Evolutionary conservation across 2,329 filamentous ascomycete genomes (phyloP).

Genomic region (Alternaria postmessia): DNA sequence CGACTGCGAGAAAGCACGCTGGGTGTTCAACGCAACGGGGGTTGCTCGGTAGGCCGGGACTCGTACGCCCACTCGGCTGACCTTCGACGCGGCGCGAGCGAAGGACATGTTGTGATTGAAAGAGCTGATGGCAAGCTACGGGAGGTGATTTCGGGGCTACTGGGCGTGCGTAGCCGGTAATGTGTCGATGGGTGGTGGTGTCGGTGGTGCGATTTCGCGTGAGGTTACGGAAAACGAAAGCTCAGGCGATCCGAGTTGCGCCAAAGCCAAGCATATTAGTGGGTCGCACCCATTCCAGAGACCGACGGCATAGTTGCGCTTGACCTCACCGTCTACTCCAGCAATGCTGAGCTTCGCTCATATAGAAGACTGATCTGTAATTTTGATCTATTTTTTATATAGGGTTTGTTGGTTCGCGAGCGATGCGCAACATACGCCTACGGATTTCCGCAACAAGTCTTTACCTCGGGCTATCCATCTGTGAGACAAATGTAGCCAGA

Average conservation of each 20-base stretch:
- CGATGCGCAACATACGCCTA: not conserved
- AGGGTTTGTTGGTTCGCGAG: not conserved
- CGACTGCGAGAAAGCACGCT: slow-evolving; percentile 61
- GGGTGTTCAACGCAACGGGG: slow-evolving; percentile 43
- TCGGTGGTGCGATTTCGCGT: slow-evolving; percentile 31
- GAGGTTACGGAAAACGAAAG: slow-evolving; percentile 36
- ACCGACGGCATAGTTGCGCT: slow-evolving; percentile 16
- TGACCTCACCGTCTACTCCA: not conserved
- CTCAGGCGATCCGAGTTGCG: slow-evolving; percentile 33
- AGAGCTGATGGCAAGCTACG: slow-evolving; percentile 35
- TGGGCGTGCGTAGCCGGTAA: slow-evolving; percentile 33
- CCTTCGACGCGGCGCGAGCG: slow-evolving; percentile 48
- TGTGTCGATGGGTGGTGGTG: slow-evolving; percentile 36
- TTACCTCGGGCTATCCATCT: not conserved
- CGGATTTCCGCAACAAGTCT: not conserved
- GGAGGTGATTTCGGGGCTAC: slow-evolving; percentile 23
- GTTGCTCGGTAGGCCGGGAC: slow-evolving; percentile 46
- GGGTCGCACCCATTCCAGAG: slow-evolving; percentile 21
- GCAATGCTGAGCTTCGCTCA: not conserved
- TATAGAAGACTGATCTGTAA: not conserved
- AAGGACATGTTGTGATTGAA: slow-evolving; percentile 49
- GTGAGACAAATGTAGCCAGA: not conserved
- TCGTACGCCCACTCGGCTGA: slow-evolving; percentile 44
- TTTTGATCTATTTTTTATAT: not conserved
- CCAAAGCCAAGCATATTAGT: slow-evolving; percentile 34